Evolutionary conservation across 805 yeast genomes (phyloP).

Genomic region (Metschnikowia santaceciliae): DNA sequence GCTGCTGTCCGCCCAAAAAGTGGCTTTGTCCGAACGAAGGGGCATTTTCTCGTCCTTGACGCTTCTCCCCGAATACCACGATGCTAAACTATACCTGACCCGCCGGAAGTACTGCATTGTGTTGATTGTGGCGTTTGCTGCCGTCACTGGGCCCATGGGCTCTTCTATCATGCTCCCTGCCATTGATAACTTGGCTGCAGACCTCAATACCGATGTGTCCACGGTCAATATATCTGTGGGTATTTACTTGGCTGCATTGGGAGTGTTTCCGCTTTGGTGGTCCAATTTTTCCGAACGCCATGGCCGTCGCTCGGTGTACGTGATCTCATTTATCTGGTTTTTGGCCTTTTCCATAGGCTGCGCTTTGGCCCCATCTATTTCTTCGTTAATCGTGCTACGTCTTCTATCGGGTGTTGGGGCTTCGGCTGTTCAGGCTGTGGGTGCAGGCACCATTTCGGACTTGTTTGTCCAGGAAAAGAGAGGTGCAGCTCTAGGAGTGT

Average conservation of each 20-base stretch:
- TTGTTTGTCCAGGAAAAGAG: constrained; percentile 62
- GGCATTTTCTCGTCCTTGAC: constrained; percentile 54
- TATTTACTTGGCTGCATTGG: constrained; percentile 66
- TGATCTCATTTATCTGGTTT: constrained; percentile 61
- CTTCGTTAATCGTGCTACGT: constrained; percentile 62
- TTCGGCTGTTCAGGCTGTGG: constrained; percentile 74
- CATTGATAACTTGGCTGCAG: constrained; percentile 51
- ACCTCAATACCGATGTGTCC: constrained; percentile 52
- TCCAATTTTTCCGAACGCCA: constrained; percentile 68
- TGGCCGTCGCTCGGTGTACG: constrained; percentile 73
- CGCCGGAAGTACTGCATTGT: constrained; percentile 52
- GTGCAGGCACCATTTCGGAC: constrained; percentile 86
- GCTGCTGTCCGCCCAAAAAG: constrained; percentile 1
- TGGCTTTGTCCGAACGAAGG: constrained; percentile 39
- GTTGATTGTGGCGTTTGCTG: constrained; percentile 64
- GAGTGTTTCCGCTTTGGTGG: constrained; percentile 89
- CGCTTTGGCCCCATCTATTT: constrained; percentile 59
- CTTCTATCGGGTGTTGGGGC: constrained; percentile 80
- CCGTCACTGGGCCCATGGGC: constrained; percentile 85
- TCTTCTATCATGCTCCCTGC: constrained; percentile 82
- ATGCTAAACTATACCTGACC: constrained; percentile 61
- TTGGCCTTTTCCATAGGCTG: constrained; percentile 69
- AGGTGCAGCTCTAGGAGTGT: constrained; percentile 76
- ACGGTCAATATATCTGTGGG: constrained; percentile 79
- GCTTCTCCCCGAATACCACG: constrained; percentile 65